Percentiles rank a stretch among this genome's conserved stretches.
These are phyloP conservation scores for Fusarium sp. DNA, from an alignment of 2,329 filamentous ascomycete genomes.

Conservation along the genomic window DNA sequence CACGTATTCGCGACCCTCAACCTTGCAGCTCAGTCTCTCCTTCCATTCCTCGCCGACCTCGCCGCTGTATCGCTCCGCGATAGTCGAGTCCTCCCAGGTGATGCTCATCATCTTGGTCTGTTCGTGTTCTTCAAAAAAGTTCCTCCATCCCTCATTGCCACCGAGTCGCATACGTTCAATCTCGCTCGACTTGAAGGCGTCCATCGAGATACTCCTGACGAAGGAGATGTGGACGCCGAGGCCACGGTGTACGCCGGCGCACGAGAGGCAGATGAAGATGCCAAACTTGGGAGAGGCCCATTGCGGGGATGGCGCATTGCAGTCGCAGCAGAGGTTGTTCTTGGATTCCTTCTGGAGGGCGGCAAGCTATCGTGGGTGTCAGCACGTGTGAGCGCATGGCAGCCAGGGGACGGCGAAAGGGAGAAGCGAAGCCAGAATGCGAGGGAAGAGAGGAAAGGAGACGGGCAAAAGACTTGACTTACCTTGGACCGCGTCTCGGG, in stretches of 20 bases:
- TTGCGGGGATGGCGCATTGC: conserved; percentile 94
- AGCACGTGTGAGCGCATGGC: conserved; percentile 27
- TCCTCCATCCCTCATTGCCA: conserved; percentile 89
- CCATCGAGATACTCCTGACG: conserved; percentile 97
- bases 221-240: conserved; percentile 99
- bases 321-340: conserved; percentile 95
- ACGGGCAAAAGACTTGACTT: conserved; percentile 44
- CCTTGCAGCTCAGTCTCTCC: conserved; percentile 87
- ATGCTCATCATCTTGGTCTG: conserved; percentile 77
- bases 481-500: conserved; percentile 97
- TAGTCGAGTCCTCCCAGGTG: conserved; percentile 88
- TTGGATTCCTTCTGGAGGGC: conserved; percentile 91
- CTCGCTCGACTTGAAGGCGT: conserved; percentile 94
- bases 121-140: conserved; percentile 85
- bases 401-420: conserved; percentile 4
- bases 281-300: conserved; percentile 99
- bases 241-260: conserved; percentile 93
- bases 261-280: conserved; percentile 98
- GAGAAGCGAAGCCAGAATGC: conserved; percentile 11
- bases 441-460: conserved; percentile 18
- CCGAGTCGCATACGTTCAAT: conserved; percentile 94
- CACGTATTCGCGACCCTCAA: conserved; percentile 90
- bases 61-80: conserved; percentile 90
- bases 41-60: conserved; percentile 97
- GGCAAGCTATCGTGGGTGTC: conserved; percentile 74